Percentiles rank a stretch among this genome's conserved stretches.
phyloP scores from a whole-genome alignment of 345 rosid species.

The Gossypium anomalum region DNA sequence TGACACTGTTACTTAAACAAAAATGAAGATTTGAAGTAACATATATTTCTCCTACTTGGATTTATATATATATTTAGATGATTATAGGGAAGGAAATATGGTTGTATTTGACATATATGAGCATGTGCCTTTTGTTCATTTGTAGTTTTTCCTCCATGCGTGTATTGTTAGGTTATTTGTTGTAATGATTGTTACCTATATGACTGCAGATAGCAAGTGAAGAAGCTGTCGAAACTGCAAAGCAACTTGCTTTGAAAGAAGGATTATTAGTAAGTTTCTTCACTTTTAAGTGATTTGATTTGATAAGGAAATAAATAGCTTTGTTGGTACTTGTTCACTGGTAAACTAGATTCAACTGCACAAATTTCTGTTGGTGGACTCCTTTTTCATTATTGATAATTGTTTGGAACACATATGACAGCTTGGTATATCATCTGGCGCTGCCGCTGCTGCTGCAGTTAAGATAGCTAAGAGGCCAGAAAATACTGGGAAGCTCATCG shows the following conservation, averaged over 20 bases:
- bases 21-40: neutral
- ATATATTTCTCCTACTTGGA: neutral
- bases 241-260: constrained; percentile 28
- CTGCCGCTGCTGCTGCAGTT: constrained; percentile 55
- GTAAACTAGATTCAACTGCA: neutral
- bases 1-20: neutral
- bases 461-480: constrained; percentile 55
- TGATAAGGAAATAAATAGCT: neutral
- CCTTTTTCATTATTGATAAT: neutral
- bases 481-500: constrained; percentile 62
- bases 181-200: neutral
- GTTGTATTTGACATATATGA: neutral
- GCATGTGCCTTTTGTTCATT: neutral
- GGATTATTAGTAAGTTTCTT: constrained; percentile 43
- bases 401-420: constrained; percentile 11
- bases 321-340: neutral
- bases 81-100: neutral
- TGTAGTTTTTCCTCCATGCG: neutral
- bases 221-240: neutral
- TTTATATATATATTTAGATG: neutral
- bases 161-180: neutral
- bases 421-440: constrained; percentile 76
- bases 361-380: neutral
- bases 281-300: neutral
- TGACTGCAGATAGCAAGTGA: neutral